Base-by-base conservation (phyloP, 164 flowering plant species). In the grape (Vitis vinifera) region DNA sequence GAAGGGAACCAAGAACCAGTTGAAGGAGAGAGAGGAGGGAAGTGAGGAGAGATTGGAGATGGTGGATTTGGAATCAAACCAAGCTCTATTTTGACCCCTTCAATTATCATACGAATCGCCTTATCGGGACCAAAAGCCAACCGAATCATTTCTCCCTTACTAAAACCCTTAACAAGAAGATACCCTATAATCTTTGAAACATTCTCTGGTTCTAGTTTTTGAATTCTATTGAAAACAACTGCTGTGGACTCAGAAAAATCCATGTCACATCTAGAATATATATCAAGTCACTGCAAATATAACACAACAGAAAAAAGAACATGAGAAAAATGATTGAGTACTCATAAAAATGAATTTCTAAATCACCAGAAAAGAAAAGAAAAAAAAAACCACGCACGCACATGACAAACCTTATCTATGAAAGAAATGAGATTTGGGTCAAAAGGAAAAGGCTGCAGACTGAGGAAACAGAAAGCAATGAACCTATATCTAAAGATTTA, bases 71-170 rank as follows among this genome's bases (percentile, higher is more conserved):
- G 74, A 15, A 9, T 75, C 70, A 23, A 83, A 52, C 9, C 31
- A 44, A 94, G 82, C 7, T 86, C 83, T 17, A 70, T 29, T 74
- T 84, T 89, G 2, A 83, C 88, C 55, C 73, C 78, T 51, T 67
- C 58, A 8, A 92, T 78, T 44, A 89, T 69, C 16, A 77, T 50
- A 1, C 72, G 86, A 15, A 94, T 74, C 37, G 68, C 61, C 5
- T 56, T 59, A 16, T 92, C 97, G 1, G 97, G 86, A 47, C 83
- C 83, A 44, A 75, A 72, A n/a, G 99, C 99, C 59, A 90, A 72
- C 4, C 86, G 68, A 15, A 84, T 81, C 88, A 94, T 89, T 37
- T 92, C 90, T 15, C 79, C 77, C 0, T 87, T 92, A 8, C 83
- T 78, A 65, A 73, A 67, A 16, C 80, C 92, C 66, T 87, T 83